Evolutionary conservation across 73 alveolate species (phyloP).

Genomic region (Breviolum minutum): DNA sequence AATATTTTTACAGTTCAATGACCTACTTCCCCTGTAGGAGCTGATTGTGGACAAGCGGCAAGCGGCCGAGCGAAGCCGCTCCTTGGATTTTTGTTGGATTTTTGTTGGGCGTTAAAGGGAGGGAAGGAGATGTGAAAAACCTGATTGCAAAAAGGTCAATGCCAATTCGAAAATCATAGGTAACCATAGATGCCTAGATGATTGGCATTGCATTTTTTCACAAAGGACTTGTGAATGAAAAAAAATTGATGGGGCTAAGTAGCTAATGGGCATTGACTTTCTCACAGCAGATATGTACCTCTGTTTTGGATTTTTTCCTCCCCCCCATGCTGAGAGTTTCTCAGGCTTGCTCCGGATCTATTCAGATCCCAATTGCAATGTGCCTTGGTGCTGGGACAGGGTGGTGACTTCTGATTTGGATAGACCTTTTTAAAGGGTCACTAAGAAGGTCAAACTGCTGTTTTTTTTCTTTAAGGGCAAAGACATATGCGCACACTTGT

Average conservation of each 20-base stretch:
- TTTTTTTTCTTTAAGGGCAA: too few species aligned
- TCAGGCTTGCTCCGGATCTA: conserved; percentile 9
- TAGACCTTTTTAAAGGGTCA: too few species aligned
- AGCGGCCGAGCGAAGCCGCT: conserved; percentile 18
- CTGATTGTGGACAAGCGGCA: conserved; percentile 14
- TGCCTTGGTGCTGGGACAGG: background rate
- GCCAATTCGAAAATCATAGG: too few species aligned
- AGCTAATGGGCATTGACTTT: background rate
- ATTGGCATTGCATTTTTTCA: background rate
- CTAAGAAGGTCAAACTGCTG: too few species aligned
- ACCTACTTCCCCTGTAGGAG: background rate
- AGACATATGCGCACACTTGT: too few species aligned
- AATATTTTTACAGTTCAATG: too few species aligned
- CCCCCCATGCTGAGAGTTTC: too few species aligned
- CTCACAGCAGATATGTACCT: too few species aligned
- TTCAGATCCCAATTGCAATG: conserved; percentile 12
- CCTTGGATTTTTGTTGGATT: too few species aligned
- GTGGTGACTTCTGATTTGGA: background rate
- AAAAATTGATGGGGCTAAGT: background rate
- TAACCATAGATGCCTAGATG: too few species aligned
- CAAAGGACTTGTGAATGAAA: background rate
- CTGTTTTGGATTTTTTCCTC: too few species aligned
- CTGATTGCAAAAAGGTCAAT: background rate
- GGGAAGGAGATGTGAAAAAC: background rate
- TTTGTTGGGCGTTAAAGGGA: background rate